Evolutionary conservation across 2,329 filamentous ascomycete genomes (phyloP).

Genomic region (Periconia sp.): DNA sequence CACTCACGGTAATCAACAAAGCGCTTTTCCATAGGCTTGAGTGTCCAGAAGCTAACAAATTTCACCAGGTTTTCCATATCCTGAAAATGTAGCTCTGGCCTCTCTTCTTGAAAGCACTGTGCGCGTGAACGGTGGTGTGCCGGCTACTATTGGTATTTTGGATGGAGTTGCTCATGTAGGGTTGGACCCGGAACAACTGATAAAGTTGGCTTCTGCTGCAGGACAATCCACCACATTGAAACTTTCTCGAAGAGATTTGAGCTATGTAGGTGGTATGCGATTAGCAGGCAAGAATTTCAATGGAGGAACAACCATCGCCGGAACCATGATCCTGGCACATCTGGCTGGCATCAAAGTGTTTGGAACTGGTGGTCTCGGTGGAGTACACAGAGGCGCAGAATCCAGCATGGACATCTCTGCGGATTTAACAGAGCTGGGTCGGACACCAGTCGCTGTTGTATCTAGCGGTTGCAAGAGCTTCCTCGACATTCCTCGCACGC

Average conservation of each 20-base stretch:
- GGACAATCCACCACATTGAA: constrained; percentile 72
- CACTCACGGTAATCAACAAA: constrained; percentile 69
- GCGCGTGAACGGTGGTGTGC: constrained; percentile 73
- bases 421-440: constrained; percentile 89
- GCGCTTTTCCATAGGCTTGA: background rate
- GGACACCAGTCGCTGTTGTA: constrained; percentile 85
- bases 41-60: constrained; percentile 10
- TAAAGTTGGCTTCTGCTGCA: constrained; percentile 66
- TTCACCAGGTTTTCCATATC: constrained; percentile 65
- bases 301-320: constrained; percentile 90
- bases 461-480: constrained; percentile 95
- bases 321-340: constrained; percentile 86
- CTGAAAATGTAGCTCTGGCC: constrained; percentile 74
- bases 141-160: constrained; percentile 87
- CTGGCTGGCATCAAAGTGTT: constrained; percentile 89
- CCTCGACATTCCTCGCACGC: constrained; percentile 83
- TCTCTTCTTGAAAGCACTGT: constrained; percentile 79
- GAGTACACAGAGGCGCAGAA: constrained; percentile 88
- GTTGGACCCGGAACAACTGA: constrained; percentile 70
- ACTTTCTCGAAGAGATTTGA: constrained; percentile 83
- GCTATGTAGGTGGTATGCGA: constrained; percentile 75
- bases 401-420: constrained; percentile 90
- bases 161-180: constrained; percentile 83
- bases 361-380: constrained; percentile 90
- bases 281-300: constrained; percentile 69